Percentiles rank a stretch among this genome's conserved stretches.
phyloP scores from a whole-genome alignment of 441 rosid genomes.

The Iberis amara region DNA sequence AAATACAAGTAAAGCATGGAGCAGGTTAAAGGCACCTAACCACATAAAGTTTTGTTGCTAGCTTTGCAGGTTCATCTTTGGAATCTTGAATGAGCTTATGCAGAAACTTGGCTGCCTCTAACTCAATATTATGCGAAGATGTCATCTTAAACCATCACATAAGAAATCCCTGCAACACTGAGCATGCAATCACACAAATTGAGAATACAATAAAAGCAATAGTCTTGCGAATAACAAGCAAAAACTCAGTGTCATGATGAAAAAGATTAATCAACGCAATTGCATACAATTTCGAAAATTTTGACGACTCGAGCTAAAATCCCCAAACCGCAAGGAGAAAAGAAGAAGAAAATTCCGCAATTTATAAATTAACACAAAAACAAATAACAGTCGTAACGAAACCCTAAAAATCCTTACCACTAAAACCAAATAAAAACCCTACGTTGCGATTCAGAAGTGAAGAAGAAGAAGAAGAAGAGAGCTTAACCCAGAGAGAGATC shows the following conservation, averaged over 20 bases:
- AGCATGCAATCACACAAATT: conserved; percentile 6
- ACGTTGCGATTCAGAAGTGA: neutral
- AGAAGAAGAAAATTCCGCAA: neutral
- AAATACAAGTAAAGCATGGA: conserved; percentile 3
- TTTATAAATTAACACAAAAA: neutral
- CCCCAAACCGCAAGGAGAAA: neutral
- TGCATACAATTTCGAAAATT: no score
- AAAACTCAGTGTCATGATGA: neutral
- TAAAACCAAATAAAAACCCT: neutral
- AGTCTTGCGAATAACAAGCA: neutral
- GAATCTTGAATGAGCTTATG: conserved; percentile 98
- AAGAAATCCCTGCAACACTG: conserved; percentile 25
- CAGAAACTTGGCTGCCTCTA: conserved; percentile 99
- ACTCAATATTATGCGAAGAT: conserved; percentile 76
- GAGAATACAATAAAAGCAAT: neutral
- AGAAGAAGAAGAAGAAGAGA: neutral
- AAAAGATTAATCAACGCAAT: neutral
- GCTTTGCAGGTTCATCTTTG: conserved; percentile 87
- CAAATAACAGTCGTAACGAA: neutral
- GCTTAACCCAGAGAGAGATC: neutral
- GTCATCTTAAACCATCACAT: conserved; percentile 45
- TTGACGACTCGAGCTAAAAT: no score
- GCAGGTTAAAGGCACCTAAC: conserved; percentile 38
- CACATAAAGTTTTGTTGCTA: conserved; percentile 94
- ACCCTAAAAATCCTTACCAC: neutral